phyloP scores from a whole-genome alignment of 352 stramenopile genomes.

The Pythium plurisporium region DNA sequence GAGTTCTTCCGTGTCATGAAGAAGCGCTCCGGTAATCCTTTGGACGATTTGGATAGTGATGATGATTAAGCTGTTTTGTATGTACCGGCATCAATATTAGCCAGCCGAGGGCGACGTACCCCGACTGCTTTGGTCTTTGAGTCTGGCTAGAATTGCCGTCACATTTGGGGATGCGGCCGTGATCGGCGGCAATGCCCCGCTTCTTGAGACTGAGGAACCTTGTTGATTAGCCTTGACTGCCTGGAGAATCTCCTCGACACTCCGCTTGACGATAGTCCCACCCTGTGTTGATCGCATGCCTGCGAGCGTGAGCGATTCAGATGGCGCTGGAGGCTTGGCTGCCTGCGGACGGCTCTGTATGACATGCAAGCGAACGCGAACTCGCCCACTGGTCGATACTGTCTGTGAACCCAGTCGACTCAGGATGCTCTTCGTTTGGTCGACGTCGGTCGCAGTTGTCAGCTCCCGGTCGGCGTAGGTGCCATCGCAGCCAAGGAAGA shows the following conservation, averaged over 20 bases:
- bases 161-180: slow-evolving; percentile 16
- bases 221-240: slow-evolving; percentile 50
- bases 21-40: slow-evolving; percentile 91
- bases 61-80: slow-evolving; percentile 66
- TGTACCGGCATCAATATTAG: no score
- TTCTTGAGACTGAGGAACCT: slow-evolving; percentile 2
- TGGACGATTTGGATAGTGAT: slow-evolving; percentile 90
- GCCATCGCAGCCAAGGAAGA: slow-evolving; percentile 42
- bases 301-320: background rate
- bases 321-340: background rate
- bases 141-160: slow-evolving; percentile 26
- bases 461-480: slow-evolving; percentile 15
- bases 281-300: background rate
- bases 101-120: slow-evolving; percentile 11
- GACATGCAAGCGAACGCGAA: slow-evolving; percentile 36
- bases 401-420: slow-evolving; percentile 34
- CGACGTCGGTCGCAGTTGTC: background rate
- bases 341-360: background rate
- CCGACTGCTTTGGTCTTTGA: slow-evolving; percentile 19
- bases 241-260: slow-evolving; percentile 68
- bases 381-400: slow-evolving; percentile 26
- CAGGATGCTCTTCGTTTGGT: background rate
- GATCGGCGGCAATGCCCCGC: slow-evolving; percentile 3
- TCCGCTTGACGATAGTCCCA: slow-evolving; percentile 45
- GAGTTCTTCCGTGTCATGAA: slow-evolving; percentile 99